Base-by-base conservation (phyloP, 2,329 filamentous ascomycete genomes). In the Fusarium mundagurra region DNA sequence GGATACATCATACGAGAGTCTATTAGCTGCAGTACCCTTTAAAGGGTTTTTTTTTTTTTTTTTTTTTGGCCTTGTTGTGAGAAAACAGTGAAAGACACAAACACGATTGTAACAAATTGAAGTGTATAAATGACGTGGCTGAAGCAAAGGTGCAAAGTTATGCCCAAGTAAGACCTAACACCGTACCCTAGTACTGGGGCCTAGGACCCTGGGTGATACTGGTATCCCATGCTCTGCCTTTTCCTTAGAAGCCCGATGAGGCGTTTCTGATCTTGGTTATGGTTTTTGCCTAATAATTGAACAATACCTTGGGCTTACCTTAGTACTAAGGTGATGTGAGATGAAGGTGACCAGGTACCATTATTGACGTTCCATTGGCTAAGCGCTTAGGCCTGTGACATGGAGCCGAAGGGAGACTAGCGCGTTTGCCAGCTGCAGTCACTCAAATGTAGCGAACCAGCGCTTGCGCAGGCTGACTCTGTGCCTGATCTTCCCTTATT, bases 371-470 rank as follows among this genome's bases (percentile, higher is more conserved):
- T 59, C 57, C 43, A 59, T 50, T 48, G 57, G 64, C 36, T 59
- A 65, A 59, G 70, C 69, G 69, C 64, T 27, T 64, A 33, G 48
- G 22, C 31, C 58, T 72, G 64, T 61, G 50, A 61, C 39, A 29
- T 43, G 38, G 18, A 68, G 38, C 69, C 54, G 17, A 61, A 58
- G 48, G 39, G 48, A 60, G 70, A 58, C 64, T 72, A 69, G 69
- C 31, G 69, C 22, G 31, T 39, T 33, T 36, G 27, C 57, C 44
- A 59, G 41, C 60, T 72, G 69, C 64, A 72, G 48, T 73, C 64
- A 69, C 63, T 72, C 58, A 64, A 59, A 63, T 39, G 43, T 22
- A 54, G 39, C 64, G 53, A 67, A 72, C 43, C 45, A 63, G 67
- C 34, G 48, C 48, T 54, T 54, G 34, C 31, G 24, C 45, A 54